phyloP scores from a whole-genome alignment of 306 rosid genomes.

The Quercus mongolica region DNA sequence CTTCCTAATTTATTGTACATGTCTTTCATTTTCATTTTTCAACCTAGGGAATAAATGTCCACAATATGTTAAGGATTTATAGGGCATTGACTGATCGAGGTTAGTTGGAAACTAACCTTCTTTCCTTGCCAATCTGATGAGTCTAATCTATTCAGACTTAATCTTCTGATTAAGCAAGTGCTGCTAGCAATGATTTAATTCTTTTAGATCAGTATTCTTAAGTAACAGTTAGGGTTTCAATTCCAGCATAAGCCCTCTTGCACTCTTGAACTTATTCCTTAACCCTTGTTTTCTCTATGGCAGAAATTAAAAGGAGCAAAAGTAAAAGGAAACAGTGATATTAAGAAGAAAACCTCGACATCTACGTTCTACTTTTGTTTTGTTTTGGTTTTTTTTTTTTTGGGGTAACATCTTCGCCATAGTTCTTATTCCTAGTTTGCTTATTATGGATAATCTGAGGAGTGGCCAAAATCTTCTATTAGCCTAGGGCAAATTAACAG shows the following conservation, averaged over 20 bases:
- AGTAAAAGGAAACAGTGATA: neutral
- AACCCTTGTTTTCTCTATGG: neutral
- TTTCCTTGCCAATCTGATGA: too few relatives aligned
- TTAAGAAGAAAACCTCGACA: neutral
- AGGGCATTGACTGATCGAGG: too few relatives aligned
- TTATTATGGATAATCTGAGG: constrained; percentile 1
- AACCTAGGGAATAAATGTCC: constrained; percentile 5
- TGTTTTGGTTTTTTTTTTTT: neutral
- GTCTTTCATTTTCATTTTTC: neutral
- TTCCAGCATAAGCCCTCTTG: too few relatives aligned
- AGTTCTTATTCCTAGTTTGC: neutral
- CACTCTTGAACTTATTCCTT: neutral
- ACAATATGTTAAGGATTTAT: neutral
- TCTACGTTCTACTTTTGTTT: neutral
- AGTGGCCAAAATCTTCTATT: constrained; percentile 4
- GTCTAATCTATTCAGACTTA: too few relatives aligned
- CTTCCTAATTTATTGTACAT: constrained; percentile 13
- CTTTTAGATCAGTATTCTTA: too few relatives aligned
- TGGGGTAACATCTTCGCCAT: neutral
- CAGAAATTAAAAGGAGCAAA: neutral
- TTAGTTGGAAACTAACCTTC: too few relatives aligned
- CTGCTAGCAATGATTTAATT: too few relatives aligned
- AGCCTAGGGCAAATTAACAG: neutral
- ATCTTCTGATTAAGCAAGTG: too few relatives aligned
- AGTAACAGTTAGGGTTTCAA: too few relatives aligned